These are phyloP conservation scores for Cladosporium sp. DNA, from an alignment of 2,329 filamentous ascomycete species.

Conservation along the genomic window DNA sequence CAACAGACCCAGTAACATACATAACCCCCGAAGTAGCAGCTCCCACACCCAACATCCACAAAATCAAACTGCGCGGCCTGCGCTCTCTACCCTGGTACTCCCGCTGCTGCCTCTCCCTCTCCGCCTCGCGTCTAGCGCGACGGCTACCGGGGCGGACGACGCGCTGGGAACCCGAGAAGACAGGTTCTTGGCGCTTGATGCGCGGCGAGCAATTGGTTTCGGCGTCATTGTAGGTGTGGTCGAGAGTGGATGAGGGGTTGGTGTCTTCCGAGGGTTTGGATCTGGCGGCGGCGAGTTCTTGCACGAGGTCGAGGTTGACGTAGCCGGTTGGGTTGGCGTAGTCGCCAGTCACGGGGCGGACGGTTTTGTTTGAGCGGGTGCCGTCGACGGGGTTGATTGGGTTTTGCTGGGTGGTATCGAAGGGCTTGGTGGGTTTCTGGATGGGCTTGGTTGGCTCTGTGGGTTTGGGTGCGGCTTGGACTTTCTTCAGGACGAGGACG, in stretches of 20 bases:
- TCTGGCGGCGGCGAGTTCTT: conserved; percentile 23
- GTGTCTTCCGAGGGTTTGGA: not conserved
- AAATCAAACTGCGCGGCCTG: not conserved
- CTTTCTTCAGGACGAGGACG: conserved; percentile 67
- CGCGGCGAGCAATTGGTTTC: conserved; percentile 43
- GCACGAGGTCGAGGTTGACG: conserved; percentile 57
- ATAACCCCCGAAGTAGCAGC: conserved; percentile 56
- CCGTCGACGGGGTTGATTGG: conserved; percentile 59
- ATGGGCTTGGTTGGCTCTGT: not conserved
- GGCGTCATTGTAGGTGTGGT: conserved; percentile 37
- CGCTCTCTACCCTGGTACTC: conserved; percentile 33
- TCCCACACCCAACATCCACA: conserved; percentile 48
- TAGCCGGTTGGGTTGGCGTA: conserved; percentile 67
- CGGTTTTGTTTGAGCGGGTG: conserved; percentile 38
- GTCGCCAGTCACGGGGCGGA: conserved; percentile 50
- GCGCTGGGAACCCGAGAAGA: conserved; percentile 46
- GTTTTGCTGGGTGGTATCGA: not conserved
- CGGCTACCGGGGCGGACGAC: conserved; percentile 22
- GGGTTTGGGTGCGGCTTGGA: conserved; percentile 34
- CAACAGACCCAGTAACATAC: conserved; percentile 61
- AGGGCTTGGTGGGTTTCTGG: not conserved
- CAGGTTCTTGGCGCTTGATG: conserved; percentile 49
- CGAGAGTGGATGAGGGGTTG: conserved; percentile 33
- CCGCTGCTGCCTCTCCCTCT: conserved; percentile 20
- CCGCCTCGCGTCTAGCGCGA: conserved; percentile 29